Evolutionary conservation across 2,329 filamentous ascomycete species (phyloP).

Genomic region (Hypoxylon sp.): DNA sequence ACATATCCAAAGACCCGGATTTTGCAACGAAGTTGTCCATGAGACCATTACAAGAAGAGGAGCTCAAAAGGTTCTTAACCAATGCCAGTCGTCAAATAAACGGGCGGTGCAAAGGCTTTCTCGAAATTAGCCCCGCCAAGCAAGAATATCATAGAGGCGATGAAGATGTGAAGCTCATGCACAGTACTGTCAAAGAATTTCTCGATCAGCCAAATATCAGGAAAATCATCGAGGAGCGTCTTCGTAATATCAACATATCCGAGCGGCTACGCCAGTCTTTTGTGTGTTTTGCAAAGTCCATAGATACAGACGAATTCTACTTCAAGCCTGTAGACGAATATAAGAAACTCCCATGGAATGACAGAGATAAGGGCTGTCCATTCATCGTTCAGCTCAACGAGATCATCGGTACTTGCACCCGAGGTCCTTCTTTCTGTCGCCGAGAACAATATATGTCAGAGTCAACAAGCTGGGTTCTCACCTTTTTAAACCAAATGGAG

Average conservation of each 20-base stretch:
- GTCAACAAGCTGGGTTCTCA: conserved; percentile 4
- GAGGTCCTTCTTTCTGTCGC: not conserved
- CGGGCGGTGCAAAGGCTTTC: conserved; percentile 40
- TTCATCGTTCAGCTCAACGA: not conserved
- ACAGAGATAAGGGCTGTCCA: not conserved
- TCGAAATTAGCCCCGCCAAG: conserved; percentile 13
- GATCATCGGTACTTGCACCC: not conserved
- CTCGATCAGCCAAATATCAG: conserved; percentile 16
- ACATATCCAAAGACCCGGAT: conserved; percentile 22
- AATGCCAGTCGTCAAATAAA: conserved; percentile 33
- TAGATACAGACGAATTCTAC: conserved; percentile 14
- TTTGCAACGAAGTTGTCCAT: conserved; percentile 23
- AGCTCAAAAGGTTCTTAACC: not conserved
- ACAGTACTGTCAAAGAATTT: conserved; percentile 33
- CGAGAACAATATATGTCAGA: too few species aligned
- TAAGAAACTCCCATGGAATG: not conserved
- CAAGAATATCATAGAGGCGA: not conserved
- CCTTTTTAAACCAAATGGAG: conserved; percentile 11
- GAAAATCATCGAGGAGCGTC: conserved; percentile 4
- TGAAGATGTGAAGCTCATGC: conserved; percentile 36
- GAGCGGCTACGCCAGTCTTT: conserved; percentile 30
- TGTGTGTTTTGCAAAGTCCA: conserved; percentile 35
- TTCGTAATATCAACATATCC: conserved; percentile 9
- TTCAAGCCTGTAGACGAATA: not conserved
- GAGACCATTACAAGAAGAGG: conserved; percentile 2